These are phyloP conservation scores for Musa schizocarpa DNA, from an alignment of 176 grass and related monocot species.

Conservation along the genomic window DNA sequence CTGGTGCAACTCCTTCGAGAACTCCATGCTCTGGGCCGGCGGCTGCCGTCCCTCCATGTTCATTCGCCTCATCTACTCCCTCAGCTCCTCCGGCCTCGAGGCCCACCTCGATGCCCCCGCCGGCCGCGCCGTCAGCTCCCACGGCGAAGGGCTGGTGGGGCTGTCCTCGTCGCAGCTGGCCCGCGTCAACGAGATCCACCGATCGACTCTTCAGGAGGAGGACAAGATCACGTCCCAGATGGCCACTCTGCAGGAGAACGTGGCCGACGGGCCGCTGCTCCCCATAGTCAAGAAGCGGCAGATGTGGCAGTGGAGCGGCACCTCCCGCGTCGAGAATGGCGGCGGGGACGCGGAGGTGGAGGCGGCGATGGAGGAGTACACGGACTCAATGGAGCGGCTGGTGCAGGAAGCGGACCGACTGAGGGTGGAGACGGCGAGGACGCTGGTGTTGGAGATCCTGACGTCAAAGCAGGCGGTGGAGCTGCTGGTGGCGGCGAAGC, in stretches of 20 bases:
- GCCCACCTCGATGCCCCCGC: slow-evolving; percentile 33
- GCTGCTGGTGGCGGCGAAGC: slow-evolving; percentile 47
- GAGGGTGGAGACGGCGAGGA: slow-evolving; percentile 31
- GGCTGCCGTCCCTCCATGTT: slow-evolving; percentile 61
- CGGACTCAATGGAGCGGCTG: slow-evolving; percentile 22
- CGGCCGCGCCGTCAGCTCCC: not conserved
- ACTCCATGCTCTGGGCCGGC: slow-evolving; percentile 54
- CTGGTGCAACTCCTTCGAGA: slow-evolving; percentile 82
- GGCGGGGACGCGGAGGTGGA: slow-evolving; percentile 23
- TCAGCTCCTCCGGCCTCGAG: slow-evolving; percentile 51
- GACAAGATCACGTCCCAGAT: slow-evolving; percentile 27
- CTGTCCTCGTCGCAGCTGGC: slow-evolving; percentile 40
- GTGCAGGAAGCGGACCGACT: slow-evolving; percentile 54
- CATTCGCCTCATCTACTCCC: slow-evolving; percentile 56
- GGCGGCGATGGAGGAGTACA: slow-evolving; percentile 40
- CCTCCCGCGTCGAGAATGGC: not conserved
- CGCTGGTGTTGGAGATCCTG: slow-evolving; percentile 40
- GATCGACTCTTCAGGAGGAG: slow-evolving; percentile 42
- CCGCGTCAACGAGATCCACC: slow-evolving; percentile 49
- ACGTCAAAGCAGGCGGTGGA: slow-evolving; percentile 53
- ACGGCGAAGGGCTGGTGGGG: slow-evolving; percentile 13
- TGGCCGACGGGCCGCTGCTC: slow-evolving; percentile 63
- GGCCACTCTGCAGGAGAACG: slow-evolving; percentile 53
- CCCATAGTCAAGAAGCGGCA: slow-evolving; percentile 31
- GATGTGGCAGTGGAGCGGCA: not conserved